phyloP scores from a whole-genome alignment of 2,329 filamentous ascomycete species.

The Paracorniculantispora psalliotae region DNA sequence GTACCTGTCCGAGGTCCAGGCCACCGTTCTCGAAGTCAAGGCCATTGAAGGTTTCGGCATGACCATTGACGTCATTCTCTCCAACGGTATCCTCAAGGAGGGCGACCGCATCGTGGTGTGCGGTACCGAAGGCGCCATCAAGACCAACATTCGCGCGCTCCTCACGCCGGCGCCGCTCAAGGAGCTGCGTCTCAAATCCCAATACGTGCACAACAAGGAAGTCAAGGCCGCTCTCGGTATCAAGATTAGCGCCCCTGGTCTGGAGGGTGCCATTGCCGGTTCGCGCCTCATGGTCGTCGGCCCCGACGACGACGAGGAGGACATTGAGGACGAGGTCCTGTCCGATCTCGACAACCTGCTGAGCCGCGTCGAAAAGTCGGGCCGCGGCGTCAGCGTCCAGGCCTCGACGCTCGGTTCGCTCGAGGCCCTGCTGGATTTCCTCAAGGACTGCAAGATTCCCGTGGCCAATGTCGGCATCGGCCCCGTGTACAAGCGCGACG shows the following conservation, averaged over 20 bases:
- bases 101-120: constrained; percentile 93
- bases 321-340: constrained; percentile 95
- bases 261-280: constrained; percentile 93
- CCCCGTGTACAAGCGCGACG: constrained; percentile 95
- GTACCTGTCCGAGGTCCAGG: constrained; percentile 97
- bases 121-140: constrained; percentile 92
- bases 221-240: constrained; percentile 98
- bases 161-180: constrained; percentile 89
- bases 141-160: constrained; percentile 90
- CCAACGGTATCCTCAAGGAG: constrained; percentile 90
- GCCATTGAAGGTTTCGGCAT: constrained; percentile 98
- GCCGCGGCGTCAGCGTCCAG: constrained; percentile 93
- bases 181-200: constrained; percentile 90
- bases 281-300: constrained; percentile 92
- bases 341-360: constrained; percentile 87
- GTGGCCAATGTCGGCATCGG: constrained; percentile 97
- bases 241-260: constrained; percentile 94
- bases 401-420: constrained; percentile 95
- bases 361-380: constrained; percentile 84
- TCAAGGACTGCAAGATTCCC: constrained; percentile 93
- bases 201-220: constrained; percentile 98
- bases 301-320: constrained; percentile 92
- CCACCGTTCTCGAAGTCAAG: constrained; percentile 97
- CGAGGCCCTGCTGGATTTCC: constrained; percentile 92
- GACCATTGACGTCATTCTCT: constrained; percentile 94